phyloP scores from a whole-genome alignment of 2,329 filamentous ascomycete genomes.

The Aspergillus brasiliensis region DNA sequence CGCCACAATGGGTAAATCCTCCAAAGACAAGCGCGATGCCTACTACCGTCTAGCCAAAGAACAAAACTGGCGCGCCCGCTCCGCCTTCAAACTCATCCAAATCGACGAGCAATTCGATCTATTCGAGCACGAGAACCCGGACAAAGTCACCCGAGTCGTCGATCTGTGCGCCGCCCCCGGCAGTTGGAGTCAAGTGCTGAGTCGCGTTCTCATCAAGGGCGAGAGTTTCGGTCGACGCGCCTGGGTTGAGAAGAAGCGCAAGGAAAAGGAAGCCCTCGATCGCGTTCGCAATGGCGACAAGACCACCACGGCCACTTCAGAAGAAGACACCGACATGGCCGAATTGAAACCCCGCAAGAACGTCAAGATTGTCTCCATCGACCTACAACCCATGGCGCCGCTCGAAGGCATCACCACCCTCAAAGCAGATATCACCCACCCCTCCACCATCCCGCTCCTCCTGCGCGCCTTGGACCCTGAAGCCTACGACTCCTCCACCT shows the following conservation, averaged over 20 bases:
- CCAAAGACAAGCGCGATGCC: slow-evolving; percentile 96
- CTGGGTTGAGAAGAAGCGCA: slow-evolving; percentile 81
- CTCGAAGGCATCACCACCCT: slow-evolving; percentile 90
- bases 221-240: slow-evolving; percentile 84
- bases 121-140: slow-evolving; percentile 62
- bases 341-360: slow-evolving; percentile 60
- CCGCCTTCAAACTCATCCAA: slow-evolving; percentile 95
- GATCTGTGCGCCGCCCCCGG: slow-evolving; percentile 95
- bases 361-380: slow-evolving; percentile 93
- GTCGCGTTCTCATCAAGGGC: slow-evolving; percentile 87
- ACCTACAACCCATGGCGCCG: slow-evolving; percentile 93
- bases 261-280: slow-evolving; percentile 46
- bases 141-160: slow-evolving; percentile 86
- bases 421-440: slow-evolving; percentile 95
- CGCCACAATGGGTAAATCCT: slow-evolving; percentile 82
- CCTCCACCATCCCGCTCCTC: slow-evolving; percentile 87
- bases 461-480: slow-evolving; percentile 80
- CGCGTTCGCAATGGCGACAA: slow-evolving; percentile 19
- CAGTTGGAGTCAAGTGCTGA: slow-evolving; percentile 96
- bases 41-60: slow-evolving; percentile 98
- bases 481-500: slow-evolving; percentile 51
- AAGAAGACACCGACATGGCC: slow-evolving; percentile 28
- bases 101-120: slow-evolving; percentile 95
- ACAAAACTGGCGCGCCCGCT: slow-evolving; percentile 95
- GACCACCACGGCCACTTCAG: slow-evolving; percentile 29